phyloP scores from a whole-genome alignment of 2,329 filamentous ascomycete species.

The Scytalidium lignicola region DNA sequence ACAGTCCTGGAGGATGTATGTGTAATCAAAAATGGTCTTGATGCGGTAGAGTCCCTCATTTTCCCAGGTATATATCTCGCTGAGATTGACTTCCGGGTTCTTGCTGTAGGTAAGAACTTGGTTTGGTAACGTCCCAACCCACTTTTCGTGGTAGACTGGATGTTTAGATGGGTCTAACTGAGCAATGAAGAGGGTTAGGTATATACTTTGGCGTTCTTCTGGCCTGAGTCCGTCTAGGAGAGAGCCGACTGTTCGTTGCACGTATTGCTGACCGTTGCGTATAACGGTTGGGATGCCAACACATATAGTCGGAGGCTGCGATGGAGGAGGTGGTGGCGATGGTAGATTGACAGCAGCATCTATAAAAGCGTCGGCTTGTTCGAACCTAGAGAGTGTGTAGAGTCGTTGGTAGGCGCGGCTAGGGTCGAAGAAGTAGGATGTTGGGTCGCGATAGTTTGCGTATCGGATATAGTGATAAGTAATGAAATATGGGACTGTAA shows the following conservation, averaged over 20 bases:
- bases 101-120: conserved; percentile 29
- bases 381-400: conserved; percentile 21
- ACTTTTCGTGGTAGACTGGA: conserved; percentile 27
- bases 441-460: conserved; percentile 24
- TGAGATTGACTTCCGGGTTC: conserved; percentile 3
- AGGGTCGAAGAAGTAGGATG: conserved; percentile 27
- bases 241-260: conserved; percentile 14
- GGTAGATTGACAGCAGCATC: conserved; percentile 7
- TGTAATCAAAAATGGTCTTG: conserved; percentile 31
- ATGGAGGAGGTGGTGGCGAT: background rate
- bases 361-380: conserved; percentile 21
- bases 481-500: conserved; percentile 18
- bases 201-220: conserved; percentile 27
- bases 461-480: conserved; percentile 19
- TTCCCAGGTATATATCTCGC: conserved; percentile 3
- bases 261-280: conserved; percentile 8
- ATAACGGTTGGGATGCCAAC: conserved; percentile 11
- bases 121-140: conserved; percentile 29
- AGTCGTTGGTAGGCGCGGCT: conserved; percentile 21
- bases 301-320: conserved; percentile 5
- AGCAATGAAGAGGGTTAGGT: conserved; percentile 31
- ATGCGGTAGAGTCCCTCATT: conserved; percentile 14
- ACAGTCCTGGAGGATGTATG: conserved; percentile 26
- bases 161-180: conserved; percentile 28
- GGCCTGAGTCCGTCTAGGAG: conserved; percentile 28